Conservation (phyloP, 2,329 filamentous ascomycete species). For the Neoascochyta sp. region DNA sequence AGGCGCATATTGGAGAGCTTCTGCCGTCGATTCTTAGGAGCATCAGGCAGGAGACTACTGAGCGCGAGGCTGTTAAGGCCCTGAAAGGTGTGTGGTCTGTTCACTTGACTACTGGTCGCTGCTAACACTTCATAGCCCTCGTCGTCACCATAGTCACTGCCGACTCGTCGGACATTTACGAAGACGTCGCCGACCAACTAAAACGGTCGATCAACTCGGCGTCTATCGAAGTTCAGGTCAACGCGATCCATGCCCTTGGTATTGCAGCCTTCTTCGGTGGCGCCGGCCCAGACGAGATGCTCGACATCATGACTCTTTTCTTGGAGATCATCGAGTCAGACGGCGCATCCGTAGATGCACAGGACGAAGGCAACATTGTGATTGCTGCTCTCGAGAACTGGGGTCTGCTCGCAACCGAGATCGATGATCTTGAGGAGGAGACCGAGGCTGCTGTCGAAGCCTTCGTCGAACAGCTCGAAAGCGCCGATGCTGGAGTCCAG, state of each 20-base stretch:
- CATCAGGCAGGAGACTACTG: constrained; percentile 64
- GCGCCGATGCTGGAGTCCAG: constrained; percentile 67
- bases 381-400: constrained; percentile 72
- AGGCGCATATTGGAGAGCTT: constrained; percentile 58
- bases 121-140: constrained; percentile 50
- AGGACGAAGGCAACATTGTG: constrained; percentile 68
- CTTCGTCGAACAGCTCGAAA: constrained; percentile 82
- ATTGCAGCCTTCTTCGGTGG: constrained; percentile 74
- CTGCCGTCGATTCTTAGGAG: constrained; percentile 64
- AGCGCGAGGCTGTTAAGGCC: constrained; percentile 66
- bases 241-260: constrained; percentile 69
- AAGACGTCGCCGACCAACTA: constrained; percentile 55
- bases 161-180: constrained; percentile 63
- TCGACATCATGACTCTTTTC: constrained; percentile 70
- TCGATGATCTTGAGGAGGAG: constrained; percentile 69
- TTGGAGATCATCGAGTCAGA: constrained; percentile 77
- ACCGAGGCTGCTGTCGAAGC: constrained; percentile 72
- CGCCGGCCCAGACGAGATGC: constrained; percentile 62
- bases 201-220: constrained; percentile 64
- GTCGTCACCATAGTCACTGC: constrained; percentile 66
- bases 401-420: constrained; percentile 73
- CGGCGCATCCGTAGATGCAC: constrained; percentile 66
- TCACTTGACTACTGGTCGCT: background rate
- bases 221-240: constrained; percentile 61
- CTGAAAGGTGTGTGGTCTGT: constrained; percentile 52